Conservation (phyloP, 345 rosid species). For the Angophora floribunda region DNA sequence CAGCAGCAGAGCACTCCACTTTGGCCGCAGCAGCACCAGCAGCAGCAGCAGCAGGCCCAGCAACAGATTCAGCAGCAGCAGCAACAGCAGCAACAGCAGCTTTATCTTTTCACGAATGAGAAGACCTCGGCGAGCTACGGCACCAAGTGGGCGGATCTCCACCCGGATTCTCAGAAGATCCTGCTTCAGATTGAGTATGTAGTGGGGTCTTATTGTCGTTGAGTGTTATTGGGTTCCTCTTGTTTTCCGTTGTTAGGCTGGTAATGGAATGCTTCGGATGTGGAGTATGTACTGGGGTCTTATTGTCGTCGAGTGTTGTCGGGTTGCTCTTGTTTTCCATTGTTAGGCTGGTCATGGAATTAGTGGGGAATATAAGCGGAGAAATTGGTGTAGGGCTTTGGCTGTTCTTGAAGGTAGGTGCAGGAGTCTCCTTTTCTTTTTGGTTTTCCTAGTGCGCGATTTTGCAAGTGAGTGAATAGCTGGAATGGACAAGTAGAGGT, state of each 20-base stretch:
- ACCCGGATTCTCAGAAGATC: conserved; percentile 82
- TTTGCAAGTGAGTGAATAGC: background rate
- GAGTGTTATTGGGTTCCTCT: background rate
- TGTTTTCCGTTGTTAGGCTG: background rate
- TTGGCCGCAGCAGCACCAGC: conserved; percentile 2
- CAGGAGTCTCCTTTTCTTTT: background rate
- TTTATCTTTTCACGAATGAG: conserved; percentile 73
- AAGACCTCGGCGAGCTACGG: conserved; percentile 86
- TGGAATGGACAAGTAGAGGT: background rate
- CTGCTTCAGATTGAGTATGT: conserved; percentile 78
- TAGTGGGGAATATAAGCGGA: background rate
- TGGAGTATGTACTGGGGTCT: too few relatives aligned
- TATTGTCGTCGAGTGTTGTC: too few relatives aligned
- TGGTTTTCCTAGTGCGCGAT: background rate
- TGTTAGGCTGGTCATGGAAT: background rate
- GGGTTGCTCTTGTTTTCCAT: background rate
- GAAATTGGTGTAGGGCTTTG: background rate
- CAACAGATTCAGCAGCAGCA: conserved; percentile 25
- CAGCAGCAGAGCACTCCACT: conserved; percentile 15
- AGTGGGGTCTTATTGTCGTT: background rate
- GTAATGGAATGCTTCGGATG: too few relatives aligned
- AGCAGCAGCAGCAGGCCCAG: conserved; percentile 25
- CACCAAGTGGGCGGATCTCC: conserved; percentile 94
- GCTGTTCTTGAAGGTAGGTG: background rate
- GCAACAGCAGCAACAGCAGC: conserved; percentile 47